Evolutionary conservation across 2,329 filamentous ascomycete species (phyloP), one percentile per base, ranked within the genome.

Genomic region (Thelonectria rubi): DNA sequence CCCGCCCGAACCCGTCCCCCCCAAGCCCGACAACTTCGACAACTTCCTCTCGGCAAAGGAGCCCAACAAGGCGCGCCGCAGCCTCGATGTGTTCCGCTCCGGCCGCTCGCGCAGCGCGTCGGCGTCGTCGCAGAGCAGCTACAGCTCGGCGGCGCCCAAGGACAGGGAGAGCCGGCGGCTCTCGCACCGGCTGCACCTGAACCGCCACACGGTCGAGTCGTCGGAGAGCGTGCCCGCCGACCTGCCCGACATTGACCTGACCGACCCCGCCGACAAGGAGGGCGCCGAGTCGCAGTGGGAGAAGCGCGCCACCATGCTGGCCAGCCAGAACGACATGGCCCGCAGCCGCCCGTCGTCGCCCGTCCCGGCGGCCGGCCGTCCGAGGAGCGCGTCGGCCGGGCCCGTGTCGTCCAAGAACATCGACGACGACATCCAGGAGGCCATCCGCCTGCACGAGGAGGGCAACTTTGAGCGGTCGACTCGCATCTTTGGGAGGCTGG

Each of bases 371-470:
- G 46, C 55, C 45, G 55, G 58, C 55, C 62, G 50, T 60, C 24
- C 59, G 47, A 47, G 64, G 26, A 71, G 71, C 51, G 65, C 61
- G 8, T 60, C 58, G 32, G 52, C 64, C 66, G 60, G 66, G 56
- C 61, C 64, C 10, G 80, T 86, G 37, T 84, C 81, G 55, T 82
- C 81, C 49, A 81, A 85, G 73, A 78, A 78, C 60, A 84, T 84
- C 55, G 87, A 90, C 74, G 83, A 85, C 60, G 89, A 92, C 76
- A 97, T 99, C 60, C 94, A 97, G 78, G 90, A 96, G 78, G 95
- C 95, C n/a, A 99, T 99, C 74, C 86, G 91, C 63, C 82, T 98
- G 66, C 95, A 99, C 75, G 95, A 99, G 78, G 84, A 82, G 48
- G 94, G 94, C 59, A 85, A 95, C 63, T 84, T 97, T 58, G 86